Base-by-base conservation (phyloP, 352 stramenopile species). In the Phytophthora rubi region DNA sequence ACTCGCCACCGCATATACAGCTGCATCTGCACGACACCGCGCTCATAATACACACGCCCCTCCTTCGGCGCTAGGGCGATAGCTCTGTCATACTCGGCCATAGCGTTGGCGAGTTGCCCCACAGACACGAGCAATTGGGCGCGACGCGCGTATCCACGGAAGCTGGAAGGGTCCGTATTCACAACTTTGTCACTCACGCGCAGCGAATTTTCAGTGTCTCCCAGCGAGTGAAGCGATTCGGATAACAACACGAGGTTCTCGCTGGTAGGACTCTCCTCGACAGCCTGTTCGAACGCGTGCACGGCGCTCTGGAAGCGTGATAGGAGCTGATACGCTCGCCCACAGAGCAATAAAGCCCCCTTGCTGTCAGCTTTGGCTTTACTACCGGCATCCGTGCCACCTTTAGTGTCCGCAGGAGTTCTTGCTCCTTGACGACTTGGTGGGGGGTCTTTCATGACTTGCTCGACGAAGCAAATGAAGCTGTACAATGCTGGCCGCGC, bases 171-270 rank as follows among this genome's bases (percentile, higher is more conserved):
- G 53, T 93, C 86, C 4, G 79, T 60, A 39, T 52, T 79, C 56
- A 94, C 89, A 33, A 91, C 85, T 37, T 84, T 81, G 8, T 94
- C 84, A 53, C 86, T 94, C 53, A 91, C 77, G 12, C 83, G 77
- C 56, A 93, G 59, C 59, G 86, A 91, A 63, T 91, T 92, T 58
- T 91, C 85, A 18, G 86, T 94, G 63, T 94, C 86, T 16, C 86
- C 86, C 57, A 93, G 79, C 10, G 86, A 93, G 59, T 94, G 86
- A 2, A 94, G 63, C 23, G 86, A 90, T 66, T 94, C 86, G 7
- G 86, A 94, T 0, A 94, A 65, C 51, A 94, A 42, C 21, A 91
- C 83, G n/a, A 94, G 71, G 53, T 94, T 94, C 33, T 90, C 86
- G 6, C 78, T 83, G 3, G 78, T 92, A 37, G 85, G 86, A 42